Conservation (phyloP, 345 rosid species). For the Acer saccharum region DNA sequence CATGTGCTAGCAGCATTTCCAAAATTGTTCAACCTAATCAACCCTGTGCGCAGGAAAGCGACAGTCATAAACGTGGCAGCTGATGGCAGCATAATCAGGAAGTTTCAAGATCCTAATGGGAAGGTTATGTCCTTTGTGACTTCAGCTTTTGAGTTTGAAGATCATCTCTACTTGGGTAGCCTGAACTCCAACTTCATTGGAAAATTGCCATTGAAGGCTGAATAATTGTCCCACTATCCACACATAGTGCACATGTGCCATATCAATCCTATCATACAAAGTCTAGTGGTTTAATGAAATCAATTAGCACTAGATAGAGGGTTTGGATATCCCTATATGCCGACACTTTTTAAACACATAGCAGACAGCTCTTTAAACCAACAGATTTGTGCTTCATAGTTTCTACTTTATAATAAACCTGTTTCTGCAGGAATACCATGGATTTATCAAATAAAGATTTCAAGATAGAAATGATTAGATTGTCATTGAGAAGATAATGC, state of each 20-base stretch:
- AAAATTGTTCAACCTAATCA: not conserved
- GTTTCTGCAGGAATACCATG: too few species aligned
- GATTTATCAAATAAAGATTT: too few species aligned
- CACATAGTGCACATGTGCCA: not conserved
- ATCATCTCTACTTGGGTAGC: constrained; percentile 53
- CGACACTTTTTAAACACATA: not conserved
- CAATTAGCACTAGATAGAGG: too few species aligned
- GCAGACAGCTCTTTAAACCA: not conserved
- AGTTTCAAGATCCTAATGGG: constrained; percentile 13
- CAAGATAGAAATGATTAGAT: too few species aligned
- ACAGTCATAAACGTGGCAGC: constrained; percentile 44
- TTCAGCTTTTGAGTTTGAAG: constrained; percentile 37
- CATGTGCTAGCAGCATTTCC: constrained; percentile 38
- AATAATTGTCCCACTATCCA: too few species aligned
- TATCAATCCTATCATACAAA: not conserved
- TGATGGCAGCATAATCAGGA: constrained; percentile 40
- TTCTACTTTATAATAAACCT: too few species aligned
- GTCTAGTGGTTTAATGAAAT: too few species aligned
- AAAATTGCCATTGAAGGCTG: constrained; percentile 32
- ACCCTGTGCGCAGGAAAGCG: constrained; percentile 22
- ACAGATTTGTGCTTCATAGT: not conserved
- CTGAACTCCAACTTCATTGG: constrained; percentile 43
- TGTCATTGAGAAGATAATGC: not conserved
- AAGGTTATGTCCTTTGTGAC: too few species aligned
- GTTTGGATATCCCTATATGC: too few species aligned